phyloP scores from a whole-genome alignment of 1,139 yeast species.

The Kluyveromyces sp. region DNA sequence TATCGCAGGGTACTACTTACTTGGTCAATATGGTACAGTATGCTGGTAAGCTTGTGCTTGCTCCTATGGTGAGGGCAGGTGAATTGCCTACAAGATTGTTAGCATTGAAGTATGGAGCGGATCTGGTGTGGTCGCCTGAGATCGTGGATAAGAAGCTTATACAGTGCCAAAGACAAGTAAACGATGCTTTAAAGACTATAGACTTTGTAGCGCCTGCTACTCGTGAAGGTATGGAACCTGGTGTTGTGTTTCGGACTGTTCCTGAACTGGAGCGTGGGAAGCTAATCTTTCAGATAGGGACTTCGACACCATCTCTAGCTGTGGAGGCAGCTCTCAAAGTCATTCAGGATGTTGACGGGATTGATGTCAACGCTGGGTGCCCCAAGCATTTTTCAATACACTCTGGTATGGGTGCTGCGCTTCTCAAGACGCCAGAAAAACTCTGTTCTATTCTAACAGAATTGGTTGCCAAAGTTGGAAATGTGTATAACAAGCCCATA shows the following conservation, averaged over 20 bases:
- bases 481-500: constrained; percentile 67
- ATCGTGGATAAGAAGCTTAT: constrained; percentile 78
- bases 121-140: constrained; percentile 93
- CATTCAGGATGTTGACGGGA: constrained; percentile 81
- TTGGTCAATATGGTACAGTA: constrained; percentile 36
- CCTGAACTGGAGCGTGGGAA: constrained; percentile 54
- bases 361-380: constrained; percentile 93
- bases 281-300: constrained; percentile 84
- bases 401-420: constrained; percentile 96
- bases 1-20: too few species aligned
- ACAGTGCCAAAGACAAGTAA: constrained; percentile 56
- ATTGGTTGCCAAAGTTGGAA: constrained; percentile 73
- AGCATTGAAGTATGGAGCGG: constrained; percentile 80
- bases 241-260: constrained; percentile 61
- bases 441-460: constrained; percentile 58
- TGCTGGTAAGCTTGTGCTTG: constrained; percentile 71
- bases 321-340: constrained; percentile 78
- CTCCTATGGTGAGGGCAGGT: constrained; percentile 96
- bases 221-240: constrained; percentile 31
- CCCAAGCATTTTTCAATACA: constrained; percentile 87
- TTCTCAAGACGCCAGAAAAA: constrained; percentile 71
- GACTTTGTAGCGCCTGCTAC: constrained; percentile 40
- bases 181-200: constrained; percentile 47
- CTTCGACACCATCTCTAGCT: constrained; percentile 76
- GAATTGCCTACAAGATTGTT: constrained; percentile 83